Conservation (phyloP, 176 grass and related monocot species). For the Neostapfia colusana region DNA sequence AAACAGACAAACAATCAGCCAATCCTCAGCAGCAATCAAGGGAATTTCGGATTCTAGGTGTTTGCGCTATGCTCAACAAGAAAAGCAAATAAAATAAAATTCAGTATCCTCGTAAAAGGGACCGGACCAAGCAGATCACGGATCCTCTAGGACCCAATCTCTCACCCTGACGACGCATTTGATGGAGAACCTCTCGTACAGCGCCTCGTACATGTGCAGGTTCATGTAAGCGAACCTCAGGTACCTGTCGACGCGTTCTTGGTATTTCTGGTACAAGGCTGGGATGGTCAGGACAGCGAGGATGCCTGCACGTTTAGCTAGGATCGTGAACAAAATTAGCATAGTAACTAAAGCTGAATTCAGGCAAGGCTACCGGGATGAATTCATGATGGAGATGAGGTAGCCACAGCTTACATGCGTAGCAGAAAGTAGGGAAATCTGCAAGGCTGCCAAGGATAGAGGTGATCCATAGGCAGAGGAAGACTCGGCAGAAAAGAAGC, state of each 20-base stretch:
- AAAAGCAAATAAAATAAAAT: not conserved
- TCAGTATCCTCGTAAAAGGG: not conserved
- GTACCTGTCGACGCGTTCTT: slow-evolving; percentile 46
- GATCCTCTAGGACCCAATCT: slow-evolving; percentile 48
- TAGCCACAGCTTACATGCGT: slow-evolving; percentile 60
- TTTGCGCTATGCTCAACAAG: not conserved
- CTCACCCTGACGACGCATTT: slow-evolving; percentile 50
- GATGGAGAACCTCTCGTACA: slow-evolving; percentile 57
- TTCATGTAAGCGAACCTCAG: slow-evolving; percentile 47
- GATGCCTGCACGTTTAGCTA: slow-evolving; percentile 41
- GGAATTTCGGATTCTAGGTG: no score
- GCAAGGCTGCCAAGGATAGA: slow-evolving; percentile 57
- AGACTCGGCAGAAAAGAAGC: slow-evolving; percentile 48
- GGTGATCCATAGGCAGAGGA: slow-evolving; percentile 51
- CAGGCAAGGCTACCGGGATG: no score
- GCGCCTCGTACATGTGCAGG: slow-evolving; percentile 67
- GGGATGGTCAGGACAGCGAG: slow-evolving; percentile 60
- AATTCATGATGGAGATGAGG: no score
- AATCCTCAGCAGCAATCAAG: not conserved
- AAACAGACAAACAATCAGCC: not conserved
- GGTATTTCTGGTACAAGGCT: slow-evolving; percentile 64
- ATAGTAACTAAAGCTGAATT: no score
- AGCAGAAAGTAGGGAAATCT: slow-evolving; percentile 58
- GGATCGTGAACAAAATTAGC: no score
- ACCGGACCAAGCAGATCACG: slow-evolving; percentile 13